Evolutionary conservation across 225 moss, liverwort and hornwort genomes (phyloP).

Genomic region (Polytrichum formosum): DNA sequence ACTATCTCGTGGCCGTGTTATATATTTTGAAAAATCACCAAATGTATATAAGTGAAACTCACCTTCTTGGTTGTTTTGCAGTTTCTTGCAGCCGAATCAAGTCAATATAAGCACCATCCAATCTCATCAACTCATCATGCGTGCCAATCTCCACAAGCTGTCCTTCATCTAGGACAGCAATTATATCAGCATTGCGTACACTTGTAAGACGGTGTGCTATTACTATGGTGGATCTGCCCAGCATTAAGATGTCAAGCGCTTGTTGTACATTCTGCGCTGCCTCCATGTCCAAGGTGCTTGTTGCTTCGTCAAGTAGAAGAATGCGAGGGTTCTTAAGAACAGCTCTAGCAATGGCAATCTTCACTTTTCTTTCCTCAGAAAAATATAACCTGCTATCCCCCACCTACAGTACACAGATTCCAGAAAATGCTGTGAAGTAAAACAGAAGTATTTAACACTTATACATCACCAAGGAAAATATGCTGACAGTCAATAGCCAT

Average conservation of each 20-base stretch:
- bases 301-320: slow-evolving; percentile 96
- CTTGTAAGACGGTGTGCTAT: slow-evolving; percentile 95
- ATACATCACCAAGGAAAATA: too few species aligned
- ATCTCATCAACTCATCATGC: slow-evolving; percentile 81
- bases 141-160: slow-evolving; percentile 97
- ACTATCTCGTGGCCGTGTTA: too few species aligned
- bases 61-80: slow-evolving; percentile 70
- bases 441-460: too few species aligned
- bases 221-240: slow-evolving; percentile 88
- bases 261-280: slow-evolving; percentile 91
- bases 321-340: slow-evolving; percentile 97
- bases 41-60: slow-evolving; percentile 5
- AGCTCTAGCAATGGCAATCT: slow-evolving; percentile 89
- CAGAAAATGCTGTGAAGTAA: too few species aligned
- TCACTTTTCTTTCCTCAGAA: slow-evolving; percentile 61
- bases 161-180: slow-evolving; percentile 97
- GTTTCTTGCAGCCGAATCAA: slow-evolving; percentile 67
- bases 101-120: slow-evolving; percentile 65
- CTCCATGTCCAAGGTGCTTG: slow-evolving; percentile 92
- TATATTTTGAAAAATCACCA: too few species aligned
- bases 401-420: slow-evolving; percentile 27
- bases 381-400: slow-evolving; percentile 41
- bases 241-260: slow-evolving; percentile 94
- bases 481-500: background rate
- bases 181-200: slow-evolving; percentile 90